These are phyloP conservation scores for Acacia acuminata DNA, from an alignment of 306 rosid genomes.

Conservation along the genomic window DNA sequence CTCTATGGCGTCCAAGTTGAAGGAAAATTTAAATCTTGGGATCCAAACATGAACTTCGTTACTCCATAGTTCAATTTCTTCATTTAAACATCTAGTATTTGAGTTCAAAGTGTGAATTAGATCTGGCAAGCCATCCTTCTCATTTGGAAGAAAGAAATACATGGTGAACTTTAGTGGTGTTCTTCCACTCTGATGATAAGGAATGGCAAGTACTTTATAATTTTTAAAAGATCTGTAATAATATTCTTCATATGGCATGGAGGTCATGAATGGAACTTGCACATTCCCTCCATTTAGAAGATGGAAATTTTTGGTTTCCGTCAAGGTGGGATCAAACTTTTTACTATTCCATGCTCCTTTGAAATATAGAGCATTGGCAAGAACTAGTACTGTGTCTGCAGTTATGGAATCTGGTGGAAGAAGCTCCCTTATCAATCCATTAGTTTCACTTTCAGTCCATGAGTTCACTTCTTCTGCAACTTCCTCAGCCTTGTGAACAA, in stretches of 20 bases:
- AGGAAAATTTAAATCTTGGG: constrained; percentile 35
- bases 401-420: not conserved
- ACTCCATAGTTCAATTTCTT: not conserved
- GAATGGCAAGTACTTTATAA: constrained; percentile 19
- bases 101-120: constrained; percentile 3
- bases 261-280: constrained; percentile 31
- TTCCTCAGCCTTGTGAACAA: not conserved
- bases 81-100: constrained; percentile 9
- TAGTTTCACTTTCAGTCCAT: constrained; percentile 26
- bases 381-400: not conserved
- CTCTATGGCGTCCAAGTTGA: not conserved
- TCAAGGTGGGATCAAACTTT: not conserved
- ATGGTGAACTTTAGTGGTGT: constrained; percentile 1
- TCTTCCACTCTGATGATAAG: not conserved
- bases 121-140: constrained; percentile 26
- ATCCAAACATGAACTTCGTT: constrained; percentile 10
- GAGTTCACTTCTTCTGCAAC: constrained; percentile 25
- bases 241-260: not conserved
- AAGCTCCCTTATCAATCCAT: not conserved
- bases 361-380: constrained; percentile 38
- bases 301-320: not conserved
- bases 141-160: constrained; percentile 37
- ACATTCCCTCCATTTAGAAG: constrained; percentile 20
- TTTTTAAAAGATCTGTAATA: not conserved
- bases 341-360: constrained; percentile 28